These are phyloP conservation scores for Silene coronaria DNA, from an alignment of 179 eudicot species.

Conservation along the genomic window DNA sequence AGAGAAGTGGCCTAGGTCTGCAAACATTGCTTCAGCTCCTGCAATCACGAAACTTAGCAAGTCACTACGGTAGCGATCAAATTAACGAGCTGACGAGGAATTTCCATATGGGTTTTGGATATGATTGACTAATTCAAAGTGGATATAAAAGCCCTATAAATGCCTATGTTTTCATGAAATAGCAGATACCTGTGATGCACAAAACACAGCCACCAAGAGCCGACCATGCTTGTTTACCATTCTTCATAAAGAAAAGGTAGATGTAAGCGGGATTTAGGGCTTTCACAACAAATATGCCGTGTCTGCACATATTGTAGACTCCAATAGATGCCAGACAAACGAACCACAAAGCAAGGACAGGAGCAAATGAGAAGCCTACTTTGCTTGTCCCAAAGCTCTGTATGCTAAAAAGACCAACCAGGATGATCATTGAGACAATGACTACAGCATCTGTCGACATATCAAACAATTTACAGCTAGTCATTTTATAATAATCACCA, in stretches of 20 bases:
- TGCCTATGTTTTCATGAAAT: background rate
- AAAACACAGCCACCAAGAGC: constrained; percentile 95
- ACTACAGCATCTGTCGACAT: constrained; percentile 65
- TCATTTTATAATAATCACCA: background rate
- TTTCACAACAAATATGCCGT: constrained; percentile 54
- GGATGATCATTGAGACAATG: constrained; percentile 64
- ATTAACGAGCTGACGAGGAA: background rate
- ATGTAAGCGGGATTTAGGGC: constrained; percentile 82
- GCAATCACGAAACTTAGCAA: constrained; percentile 22
- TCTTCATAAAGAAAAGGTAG: constrained; percentile 70
- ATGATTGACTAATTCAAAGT: background rate
- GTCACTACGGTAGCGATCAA: background rate
- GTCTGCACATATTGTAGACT: constrained; percentile 55
- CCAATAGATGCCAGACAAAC: constrained; percentile 71
- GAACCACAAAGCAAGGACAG: constrained; percentile 96
- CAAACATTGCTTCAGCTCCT: constrained; percentile 99
- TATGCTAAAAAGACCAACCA: constrained; percentile 78
- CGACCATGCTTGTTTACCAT: constrained; percentile 62
- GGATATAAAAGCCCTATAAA: background rate
- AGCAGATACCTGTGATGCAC: constrained; percentile 79
- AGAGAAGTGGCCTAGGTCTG: constrained; percentile 89
- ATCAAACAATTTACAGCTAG: constrained; percentile 5
- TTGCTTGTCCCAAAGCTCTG: constrained; percentile 90
- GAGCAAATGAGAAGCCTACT: constrained; percentile 90
- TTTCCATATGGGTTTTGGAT: background rate